phyloP scores from a whole-genome alignment of 805 yeast genomes.

The Candida manassasensis region DNA sequence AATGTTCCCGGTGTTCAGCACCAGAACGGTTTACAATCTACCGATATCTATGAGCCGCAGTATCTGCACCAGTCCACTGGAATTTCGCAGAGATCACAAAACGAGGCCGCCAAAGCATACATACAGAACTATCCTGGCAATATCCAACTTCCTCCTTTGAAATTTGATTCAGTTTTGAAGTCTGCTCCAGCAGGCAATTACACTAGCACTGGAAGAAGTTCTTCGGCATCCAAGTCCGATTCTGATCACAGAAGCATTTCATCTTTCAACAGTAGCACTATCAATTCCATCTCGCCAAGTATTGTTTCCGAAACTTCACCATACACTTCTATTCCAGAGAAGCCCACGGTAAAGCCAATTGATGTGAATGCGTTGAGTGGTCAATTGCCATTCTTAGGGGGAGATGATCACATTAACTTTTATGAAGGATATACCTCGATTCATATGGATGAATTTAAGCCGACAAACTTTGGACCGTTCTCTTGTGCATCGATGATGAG shows the following conservation, averaged over 20 bases:
- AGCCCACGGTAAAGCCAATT: not conserved
- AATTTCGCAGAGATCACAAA: no score
- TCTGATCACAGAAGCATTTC: not conserved
- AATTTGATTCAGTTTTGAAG: conserved; percentile 4
- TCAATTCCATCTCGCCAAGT: not conserved
- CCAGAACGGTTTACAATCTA: no score
- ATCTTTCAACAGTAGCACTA: not conserved
- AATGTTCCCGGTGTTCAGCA: no score
- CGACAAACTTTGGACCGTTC: conserved; percentile 35
- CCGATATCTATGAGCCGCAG: no score
- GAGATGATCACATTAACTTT: conserved; percentile 30
- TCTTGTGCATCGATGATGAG: conserved; percentile 35
- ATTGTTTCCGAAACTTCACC: not conserved
- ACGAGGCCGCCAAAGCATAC: no score
- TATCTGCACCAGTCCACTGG: no score
- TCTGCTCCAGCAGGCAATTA: not conserved
- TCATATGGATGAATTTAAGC: conserved; percentile 23
- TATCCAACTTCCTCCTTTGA: conserved; percentile 10
- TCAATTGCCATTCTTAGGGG: conserved; percentile 21
- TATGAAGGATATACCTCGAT: conserved; percentile 31
- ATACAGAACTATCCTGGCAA: not conserved
- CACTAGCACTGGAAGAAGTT: not conserved
- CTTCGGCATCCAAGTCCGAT: not conserved
- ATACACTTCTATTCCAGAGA: not conserved
- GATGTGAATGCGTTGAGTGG: conserved; percentile 12